Conservation (phyloP, 495 filamentous ascomycete species). For the Lophiotrema nucula region DNA sequence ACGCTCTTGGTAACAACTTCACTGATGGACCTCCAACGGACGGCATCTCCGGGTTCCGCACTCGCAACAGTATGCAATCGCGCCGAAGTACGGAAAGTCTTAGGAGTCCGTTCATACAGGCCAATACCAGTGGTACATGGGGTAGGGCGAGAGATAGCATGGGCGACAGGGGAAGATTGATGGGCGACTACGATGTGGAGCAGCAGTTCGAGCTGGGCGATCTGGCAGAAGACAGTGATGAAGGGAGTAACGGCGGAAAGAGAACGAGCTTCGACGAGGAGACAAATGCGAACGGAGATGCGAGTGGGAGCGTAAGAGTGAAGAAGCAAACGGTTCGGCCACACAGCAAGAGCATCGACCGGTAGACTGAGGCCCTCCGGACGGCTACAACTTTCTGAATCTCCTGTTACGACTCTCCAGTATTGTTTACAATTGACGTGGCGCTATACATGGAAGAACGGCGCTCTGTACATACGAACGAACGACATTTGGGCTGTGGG, state of each 20-base stretch:
- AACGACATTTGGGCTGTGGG: no score
- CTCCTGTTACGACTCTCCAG: not conserved
- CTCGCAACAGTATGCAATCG: conserved; percentile 88
- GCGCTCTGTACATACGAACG: no score
- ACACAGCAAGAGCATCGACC: conserved; percentile 18
- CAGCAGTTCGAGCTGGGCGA: conserved; percentile 65
- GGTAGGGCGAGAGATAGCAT: conserved; percentile 11
- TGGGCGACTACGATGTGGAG: conserved; percentile 73
- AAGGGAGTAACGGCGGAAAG: conserved; percentile 40
- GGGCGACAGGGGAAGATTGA: conserved; percentile 72
- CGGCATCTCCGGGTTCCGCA: conserved; percentile 81
- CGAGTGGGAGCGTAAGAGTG: conserved; percentile 18
- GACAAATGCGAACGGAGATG: not conserved
- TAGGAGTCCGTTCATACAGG: conserved; percentile 40
- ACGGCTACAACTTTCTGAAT: not conserved
- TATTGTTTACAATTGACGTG: not conserved
- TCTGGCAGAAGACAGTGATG: conserved; percentile 70
- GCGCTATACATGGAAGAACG: not conserved
- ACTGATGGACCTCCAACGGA: conserved; percentile 84
- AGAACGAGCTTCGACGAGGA: conserved; percentile 43
- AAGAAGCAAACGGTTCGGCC: conserved; percentile 25
- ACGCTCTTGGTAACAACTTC: conserved; percentile 58
- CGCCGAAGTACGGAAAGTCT: conserved; percentile 65
- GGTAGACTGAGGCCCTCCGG: not conserved
- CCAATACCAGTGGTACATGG: conserved; percentile 1